Base-by-base conservation (phyloP, 257 asterid genomes). In the Jacaranda copaia region DNA sequence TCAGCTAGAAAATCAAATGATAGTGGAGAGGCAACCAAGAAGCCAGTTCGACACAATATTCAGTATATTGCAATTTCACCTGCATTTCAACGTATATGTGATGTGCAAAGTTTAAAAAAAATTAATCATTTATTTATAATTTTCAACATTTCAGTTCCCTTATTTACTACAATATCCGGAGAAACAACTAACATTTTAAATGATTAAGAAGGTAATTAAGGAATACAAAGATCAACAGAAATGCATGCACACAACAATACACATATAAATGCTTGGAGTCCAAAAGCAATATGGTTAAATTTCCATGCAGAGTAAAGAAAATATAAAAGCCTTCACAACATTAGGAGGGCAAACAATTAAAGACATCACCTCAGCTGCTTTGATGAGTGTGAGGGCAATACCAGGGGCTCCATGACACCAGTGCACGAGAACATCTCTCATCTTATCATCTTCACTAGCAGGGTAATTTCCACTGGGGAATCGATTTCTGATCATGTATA, bases 401-500 rank as follows among this genome's bases (percentile, higher is more conserved):
- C 97, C 97, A 9, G 97, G 95, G 78, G 95, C 90, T 60, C 97
- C 96, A 73, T 88, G 95, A 56, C 97, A 92, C 97, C 96, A 92
- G 74, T 92, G 96, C 77, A 90, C 90, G 7, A 92, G 87, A 58
- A 64, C 77, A 76, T 92, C 97, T 56, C 81, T 78, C 68, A 15
- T 74, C 82, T 68, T 77, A 77, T 84, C 89, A 72, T 85, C 90
- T 79, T 90, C 97, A 45, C 91, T 89, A 6, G 80, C 67, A 51
- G 95, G 97, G 79, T 88, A 89, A 80, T 92, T 90, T 48, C 96
- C 96, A 64, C 91, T 75, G 3, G 91, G 87, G 48, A 86, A 83
- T 4, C 87, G 87, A 66, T 86, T 89, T 16, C 55, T 81, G 46
- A 89, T 84, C 95, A 92, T 89, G 85, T 89, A 90, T 43, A 42